phyloP scores from a whole-genome alignment of 495 filamentous ascomycete genomes.

The Aspergillus asperescens region DNA sequence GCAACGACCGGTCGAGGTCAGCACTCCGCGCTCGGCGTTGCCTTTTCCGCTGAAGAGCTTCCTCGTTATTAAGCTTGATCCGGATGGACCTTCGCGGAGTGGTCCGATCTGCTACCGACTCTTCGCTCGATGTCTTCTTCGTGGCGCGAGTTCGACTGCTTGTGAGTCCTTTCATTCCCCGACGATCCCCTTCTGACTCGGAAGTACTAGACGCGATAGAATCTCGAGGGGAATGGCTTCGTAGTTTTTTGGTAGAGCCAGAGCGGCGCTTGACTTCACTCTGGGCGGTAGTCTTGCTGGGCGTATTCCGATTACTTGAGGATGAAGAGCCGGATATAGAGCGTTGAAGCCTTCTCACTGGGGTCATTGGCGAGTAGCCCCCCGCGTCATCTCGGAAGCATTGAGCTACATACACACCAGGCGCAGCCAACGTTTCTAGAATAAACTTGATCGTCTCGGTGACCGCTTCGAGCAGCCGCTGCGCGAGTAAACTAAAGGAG shows the following conservation, averaged over 20 bases:
- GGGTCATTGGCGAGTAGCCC: slow-evolving; percentile 64
- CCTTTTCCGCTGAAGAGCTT: slow-evolving; percentile 52
- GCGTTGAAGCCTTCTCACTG: slow-evolving; percentile 54
- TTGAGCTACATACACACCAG: slow-evolving; percentile 73
- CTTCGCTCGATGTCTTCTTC: slow-evolving; percentile 45
- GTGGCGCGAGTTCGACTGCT: slow-evolving; percentile 34
- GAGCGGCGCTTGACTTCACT: slow-evolving; percentile 28
- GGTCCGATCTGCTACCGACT: slow-evolving; percentile 51
- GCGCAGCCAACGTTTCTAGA: slow-evolving; percentile 68
- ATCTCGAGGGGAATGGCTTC: slow-evolving; percentile 33
- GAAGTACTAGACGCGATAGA: slow-evolving; percentile 43
- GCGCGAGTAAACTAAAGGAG: slow-evolving; percentile 36
- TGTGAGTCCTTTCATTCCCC: slow-evolving; percentile 19
- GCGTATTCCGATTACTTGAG: slow-evolving; percentile 20
- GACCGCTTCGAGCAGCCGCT: slow-evolving; percentile 49
- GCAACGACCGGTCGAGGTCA: slow-evolving; percentile 29
- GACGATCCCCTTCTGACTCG: slow-evolving; percentile 45
- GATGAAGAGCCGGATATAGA: slow-evolving; percentile 26
- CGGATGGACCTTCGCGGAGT: slow-evolving; percentile 75
- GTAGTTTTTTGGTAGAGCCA: slow-evolving; percentile 35
- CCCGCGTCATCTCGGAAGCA: slow-evolving; percentile 73
- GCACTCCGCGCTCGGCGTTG: slow-evolving; percentile 37
- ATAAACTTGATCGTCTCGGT: slow-evolving; percentile 67
- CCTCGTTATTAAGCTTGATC: slow-evolving; percentile 86
- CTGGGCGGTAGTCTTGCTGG: slow-evolving; percentile 27